These are phyloP conservation scores for Arthrinium phaeospermum DNA, from an alignment of 2,329 filamentous ascomycete species.

Conservation along the genomic window DNA sequence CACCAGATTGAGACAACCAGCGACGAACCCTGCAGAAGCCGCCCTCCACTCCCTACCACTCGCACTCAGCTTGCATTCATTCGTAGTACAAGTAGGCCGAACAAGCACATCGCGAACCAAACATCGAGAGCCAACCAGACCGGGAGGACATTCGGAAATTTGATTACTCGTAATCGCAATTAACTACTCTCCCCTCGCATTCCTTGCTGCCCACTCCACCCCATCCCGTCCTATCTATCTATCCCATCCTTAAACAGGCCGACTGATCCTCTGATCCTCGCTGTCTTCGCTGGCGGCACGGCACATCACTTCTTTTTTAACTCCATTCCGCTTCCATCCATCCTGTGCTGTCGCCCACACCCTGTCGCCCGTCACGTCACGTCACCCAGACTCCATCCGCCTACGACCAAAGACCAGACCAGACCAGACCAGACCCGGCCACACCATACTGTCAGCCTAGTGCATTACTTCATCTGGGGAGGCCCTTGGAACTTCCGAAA, in stretches of 20 bases:
- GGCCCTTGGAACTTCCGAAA: not conserved
- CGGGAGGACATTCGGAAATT: not conserved
- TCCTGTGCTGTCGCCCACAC: not conserved
- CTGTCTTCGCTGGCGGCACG: not conserved
- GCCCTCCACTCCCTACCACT: not conserved
- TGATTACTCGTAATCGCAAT: not conserved
- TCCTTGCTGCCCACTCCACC: not conserved
- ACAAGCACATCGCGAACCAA: slow-evolving; percentile 7
- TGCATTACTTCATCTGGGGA: not conserved
- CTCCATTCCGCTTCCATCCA: not conserved
- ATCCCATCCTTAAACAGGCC: not conserved
- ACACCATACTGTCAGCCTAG: not conserved
- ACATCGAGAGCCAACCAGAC: not conserved
- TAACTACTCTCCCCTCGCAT: not conserved
- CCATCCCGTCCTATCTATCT: not conserved
- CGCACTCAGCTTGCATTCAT: not conserved
- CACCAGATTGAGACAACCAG: not conserved
- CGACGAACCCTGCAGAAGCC: not conserved
- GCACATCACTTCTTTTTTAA: not conserved
- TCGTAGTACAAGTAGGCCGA: not conserved
- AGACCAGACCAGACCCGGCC: not conserved
- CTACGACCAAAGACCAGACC: not conserved
- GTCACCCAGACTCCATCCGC: not conserved
- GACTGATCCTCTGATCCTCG: not conserved
- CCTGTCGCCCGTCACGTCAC: not conserved